These are phyloP conservation scores for Blastocystis sp. DNA, from an alignment of 352 stramenopile species.

Conservation along the genomic window DNA sequence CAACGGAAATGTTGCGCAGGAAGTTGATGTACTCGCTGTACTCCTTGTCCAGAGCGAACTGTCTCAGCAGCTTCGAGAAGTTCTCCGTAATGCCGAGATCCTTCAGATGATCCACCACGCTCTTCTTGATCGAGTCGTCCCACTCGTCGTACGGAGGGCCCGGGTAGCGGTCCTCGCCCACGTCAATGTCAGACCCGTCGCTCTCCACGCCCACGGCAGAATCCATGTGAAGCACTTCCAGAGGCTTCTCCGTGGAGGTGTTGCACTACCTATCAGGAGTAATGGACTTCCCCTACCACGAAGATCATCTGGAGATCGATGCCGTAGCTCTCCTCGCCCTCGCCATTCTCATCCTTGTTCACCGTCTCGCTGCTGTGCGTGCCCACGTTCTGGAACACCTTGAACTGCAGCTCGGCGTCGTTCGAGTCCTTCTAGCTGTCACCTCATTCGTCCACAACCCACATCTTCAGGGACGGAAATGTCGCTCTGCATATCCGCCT, in stretches of 20 bases:
- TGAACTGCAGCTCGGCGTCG: slow-evolving; percentile 62
- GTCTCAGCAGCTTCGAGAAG: slow-evolving; percentile 61
- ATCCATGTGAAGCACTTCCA: slow-evolving; percentile 68
- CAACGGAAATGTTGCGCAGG: slow-evolving; percentile 54
- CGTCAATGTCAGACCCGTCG: neutral
- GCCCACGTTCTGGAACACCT: slow-evolving; percentile 69
- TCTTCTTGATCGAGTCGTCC: slow-evolving; percentile 68
- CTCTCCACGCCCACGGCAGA: slow-evolving; percentile 58
- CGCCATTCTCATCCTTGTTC: neutral
- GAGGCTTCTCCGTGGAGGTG: slow-evolving; percentile 29
- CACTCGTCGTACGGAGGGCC: slow-evolving; percentile 65
- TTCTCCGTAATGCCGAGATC: slow-evolving; percentile 68
- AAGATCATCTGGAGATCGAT: slow-evolving; percentile 70
- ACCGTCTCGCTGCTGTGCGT: slow-evolving; percentile 24
- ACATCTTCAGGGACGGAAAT: slow-evolving; percentile 67
- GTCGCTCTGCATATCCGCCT: slow-evolving; percentile 66
- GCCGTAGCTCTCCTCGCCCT: slow-evolving; percentile 28
- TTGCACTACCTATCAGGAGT: slow-evolving; percentile 20
- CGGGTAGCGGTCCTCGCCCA: slow-evolving; percentile 46
- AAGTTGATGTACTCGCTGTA: slow-evolving; percentile 70
- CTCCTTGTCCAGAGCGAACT: slow-evolving; percentile 69
- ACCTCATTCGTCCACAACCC: neutral
- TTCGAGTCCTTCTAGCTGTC: slow-evolving; percentile 40
- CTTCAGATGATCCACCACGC: slow-evolving; percentile 61
- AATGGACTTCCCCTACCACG: neutral